Percentiles rank a stretch among this genome's conserved stretches.
phyloP scores from a whole-genome alignment of 2,329 filamentous ascomycete species.

The Alternaria sp. region DNA sequence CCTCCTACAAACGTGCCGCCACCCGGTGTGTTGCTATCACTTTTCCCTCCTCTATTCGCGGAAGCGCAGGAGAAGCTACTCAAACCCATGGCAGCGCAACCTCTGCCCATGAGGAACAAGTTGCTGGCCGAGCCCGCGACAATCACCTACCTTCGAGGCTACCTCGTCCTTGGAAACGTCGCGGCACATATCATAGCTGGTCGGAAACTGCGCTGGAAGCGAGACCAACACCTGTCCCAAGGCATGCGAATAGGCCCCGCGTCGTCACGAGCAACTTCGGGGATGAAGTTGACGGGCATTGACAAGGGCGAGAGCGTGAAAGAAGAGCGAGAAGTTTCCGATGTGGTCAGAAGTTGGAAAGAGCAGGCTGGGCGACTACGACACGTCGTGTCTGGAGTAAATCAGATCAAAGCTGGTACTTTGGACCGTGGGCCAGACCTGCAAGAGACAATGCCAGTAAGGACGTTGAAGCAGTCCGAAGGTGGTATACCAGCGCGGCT shows the following conservation, averaged over 20 bases:
- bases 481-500: conserved; percentile 77
- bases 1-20: conserved; percentile 90
- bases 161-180: conserved; percentile 70
- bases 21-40: conserved; percentile 79
- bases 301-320: conserved; percentile 83
- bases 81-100: conserved; percentile 68
- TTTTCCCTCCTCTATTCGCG: conserved; percentile 76
- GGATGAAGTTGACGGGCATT: conserved; percentile 90
- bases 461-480: conserved; percentile 66
- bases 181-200: conserved; percentile 84
- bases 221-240: conserved; percentile 83
- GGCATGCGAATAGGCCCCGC: conserved; percentile 85
- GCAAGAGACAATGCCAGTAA: conserved; percentile 71
- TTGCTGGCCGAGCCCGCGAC: conserved; percentile 71
- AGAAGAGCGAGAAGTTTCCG: conserved; percentile 84
- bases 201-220: conserved; percentile 86
- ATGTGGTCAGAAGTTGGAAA: conserved; percentile 78
- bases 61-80: conserved; percentile 71
- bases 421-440: conserved; percentile 71
- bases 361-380: conserved; percentile 77
- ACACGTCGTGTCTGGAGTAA: conserved; percentile 73
- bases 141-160: conserved; percentile 69
- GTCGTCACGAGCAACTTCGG: conserved; percentile 70
- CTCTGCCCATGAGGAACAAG: conserved; percentile 66
- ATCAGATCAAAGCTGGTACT: conserved; percentile 56